phyloP scores from a whole-genome alignment of 768 basidiomycete genomes.

The Lactarius hatsudake region DNA sequence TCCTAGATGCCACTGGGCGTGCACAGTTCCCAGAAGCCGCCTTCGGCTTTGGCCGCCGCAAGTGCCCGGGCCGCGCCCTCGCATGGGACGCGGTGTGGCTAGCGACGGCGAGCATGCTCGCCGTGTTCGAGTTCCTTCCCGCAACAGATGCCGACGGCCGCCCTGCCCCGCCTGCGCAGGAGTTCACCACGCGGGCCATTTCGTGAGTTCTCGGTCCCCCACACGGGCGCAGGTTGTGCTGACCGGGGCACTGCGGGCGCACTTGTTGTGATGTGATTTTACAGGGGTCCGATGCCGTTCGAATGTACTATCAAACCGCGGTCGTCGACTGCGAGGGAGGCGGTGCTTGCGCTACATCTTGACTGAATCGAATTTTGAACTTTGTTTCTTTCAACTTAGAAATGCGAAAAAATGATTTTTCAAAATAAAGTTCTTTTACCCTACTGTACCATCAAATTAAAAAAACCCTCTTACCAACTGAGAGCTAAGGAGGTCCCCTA shows the following conservation, averaged over 20 bases:
- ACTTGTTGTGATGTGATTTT: neutral
- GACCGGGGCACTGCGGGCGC: neutral
- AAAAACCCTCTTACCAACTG: too few relatives aligned
- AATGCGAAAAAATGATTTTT: too few relatives aligned
- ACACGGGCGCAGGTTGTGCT: neutral
- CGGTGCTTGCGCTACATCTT: slow-evolving; percentile 6
- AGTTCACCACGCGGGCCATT: neutral
- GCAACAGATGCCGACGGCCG: slow-evolving; percentile 10
- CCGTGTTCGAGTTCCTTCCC: slow-evolving; percentile 17
- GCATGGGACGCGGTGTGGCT: slow-evolving; percentile 13
- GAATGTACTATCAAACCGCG: slow-evolving; percentile 17
- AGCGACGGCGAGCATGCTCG: slow-evolving; percentile 18
- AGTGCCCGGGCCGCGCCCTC: slow-evolving; percentile 16
- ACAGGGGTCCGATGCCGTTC: slow-evolving; percentile 19
- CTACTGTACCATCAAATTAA: too few relatives aligned
- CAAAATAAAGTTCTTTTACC: too few relatives aligned
- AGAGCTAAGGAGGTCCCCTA: too few relatives aligned
- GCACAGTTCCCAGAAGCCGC: neutral
- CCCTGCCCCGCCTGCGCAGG: slow-evolving; percentile 3
- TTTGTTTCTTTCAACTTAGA: too few relatives aligned
- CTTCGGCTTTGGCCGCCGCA: slow-evolving; percentile 21
- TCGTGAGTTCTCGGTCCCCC: slow-evolving; percentile 4
- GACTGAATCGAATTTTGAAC: slow-evolving; percentile 11
- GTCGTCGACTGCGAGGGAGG: slow-evolving; percentile 3
- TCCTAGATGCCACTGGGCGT: slow-evolving; percentile 9